These are phyloP conservation scores for Hordeum vulgare DNA, from an alignment of 176 grass and related monocot species.

Conservation along the genomic window MorexV3_pseudomolecules_assembly NC_058524.1:75184440-75184939, in stretches of 20 bases:
- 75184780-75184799: constrained; percentile 18
- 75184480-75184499: not conserved
- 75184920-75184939: not conserved
- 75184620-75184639: constrained; percentile 27
- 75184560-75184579: not conserved
- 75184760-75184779: not conserved
- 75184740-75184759: constrained; percentile 12
- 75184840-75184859: constrained; percentile 70
- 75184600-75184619: not conserved
- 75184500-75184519: constrained; percentile 23
- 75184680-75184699: constrained; percentile 51
- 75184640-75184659: constrained; percentile 46
- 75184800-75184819: constrained; percentile 81
- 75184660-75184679: constrained; percentile 47
- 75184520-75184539: not conserved
- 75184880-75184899: constrained; percentile 62
- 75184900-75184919: constrained; percentile 52
- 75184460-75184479: not conserved
- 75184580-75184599: constrained; percentile 19
- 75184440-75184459: not conserved
- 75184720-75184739: constrained; percentile 32
- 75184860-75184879: constrained; percentile 56
- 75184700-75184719: constrained; percentile 41
- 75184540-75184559: constrained; percentile 5
- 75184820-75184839: constrained; percentile 69